These are phyloP conservation scores for Trichoderma orchidacearum DNA, from an alignment of 495 filamentous ascomycete genomes.

Conservation along the genomic window DNA sequence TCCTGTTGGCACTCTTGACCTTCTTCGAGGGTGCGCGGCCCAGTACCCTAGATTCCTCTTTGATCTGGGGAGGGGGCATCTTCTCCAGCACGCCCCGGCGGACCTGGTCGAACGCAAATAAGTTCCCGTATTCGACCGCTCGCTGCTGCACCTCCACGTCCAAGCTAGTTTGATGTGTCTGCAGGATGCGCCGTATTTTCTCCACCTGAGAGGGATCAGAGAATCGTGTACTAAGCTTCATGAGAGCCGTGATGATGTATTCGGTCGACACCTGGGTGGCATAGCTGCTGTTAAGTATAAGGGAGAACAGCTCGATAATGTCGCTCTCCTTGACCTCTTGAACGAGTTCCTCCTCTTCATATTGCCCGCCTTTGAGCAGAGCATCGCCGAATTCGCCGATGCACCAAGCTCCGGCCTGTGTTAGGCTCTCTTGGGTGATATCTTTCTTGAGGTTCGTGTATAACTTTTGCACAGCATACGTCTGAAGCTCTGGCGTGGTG, in stretches of 20 bases:
- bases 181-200: constrained; percentile 63
- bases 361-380: constrained; percentile 74
- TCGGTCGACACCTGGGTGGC: constrained; percentile 78
- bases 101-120: constrained; percentile 81
- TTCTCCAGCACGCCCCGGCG: constrained; percentile 84
- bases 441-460: constrained; percentile 85
- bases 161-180: constrained; percentile 61
- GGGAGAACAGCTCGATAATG: constrained; percentile 77
- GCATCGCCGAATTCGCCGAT: constrained; percentile 95
- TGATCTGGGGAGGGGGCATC: constrained; percentile 95
- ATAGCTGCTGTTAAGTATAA: constrained; percentile 87
- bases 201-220: constrained; percentile 73
- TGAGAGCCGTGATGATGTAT: constrained; percentile 87
- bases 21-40: constrained; percentile 78
- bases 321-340: constrained; percentile 83
- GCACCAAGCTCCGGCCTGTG: constrained; percentile 89
- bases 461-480: constrained; percentile 90
- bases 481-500: constrained; percentile 86
- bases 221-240: constrained; percentile 89
- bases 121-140: constrained; percentile 85
- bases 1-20: constrained; percentile 58
- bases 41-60: constrained; percentile 79
- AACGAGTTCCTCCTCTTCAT: constrained; percentile 90
- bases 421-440: constrained; percentile 92
- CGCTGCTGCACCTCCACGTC: constrained; percentile 94